A percentile compares a stretch with the other conserved stretches of the same genome.
Evolutionary conservation across 1,284 basidiomycete genomes (phyloP).

Genomic region (Ceratobasidium sp.): DNA sequence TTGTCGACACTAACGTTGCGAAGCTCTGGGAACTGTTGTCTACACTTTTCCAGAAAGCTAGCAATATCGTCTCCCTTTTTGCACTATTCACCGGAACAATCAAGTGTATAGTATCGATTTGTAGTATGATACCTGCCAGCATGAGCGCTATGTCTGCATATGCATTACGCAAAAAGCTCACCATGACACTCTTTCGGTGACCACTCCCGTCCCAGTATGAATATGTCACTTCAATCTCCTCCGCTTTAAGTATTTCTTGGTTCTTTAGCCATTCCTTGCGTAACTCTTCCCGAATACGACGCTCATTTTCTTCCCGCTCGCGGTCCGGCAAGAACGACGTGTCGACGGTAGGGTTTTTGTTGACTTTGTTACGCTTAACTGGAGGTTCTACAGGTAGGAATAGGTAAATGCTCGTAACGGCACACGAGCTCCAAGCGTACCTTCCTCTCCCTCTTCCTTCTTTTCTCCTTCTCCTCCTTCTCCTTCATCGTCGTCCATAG

Average conservation of each 20-base stretch:
- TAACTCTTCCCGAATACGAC: slow-evolving; percentile 85
- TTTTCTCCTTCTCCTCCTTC: slow-evolving; percentile 44
- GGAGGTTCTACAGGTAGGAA: slow-evolving; percentile 39
- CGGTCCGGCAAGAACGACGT: slow-evolving; percentile 98
- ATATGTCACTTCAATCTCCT: slow-evolving; percentile 91
- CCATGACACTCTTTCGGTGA: slow-evolving; percentile 89
- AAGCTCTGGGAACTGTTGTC: slow-evolving; percentile 91
- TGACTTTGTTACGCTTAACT: slow-evolving; percentile 76
- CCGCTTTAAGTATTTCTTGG: slow-evolving; percentile 87
- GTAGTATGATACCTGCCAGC: slow-evolving; percentile 9
- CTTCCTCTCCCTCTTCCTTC: slow-evolving; percentile 53
- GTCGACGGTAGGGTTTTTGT: slow-evolving; percentile 96
- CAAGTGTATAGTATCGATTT: not conserved
- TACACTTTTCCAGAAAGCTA: slow-evolving; percentile 89
- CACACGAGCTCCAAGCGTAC: slow-evolving; percentile 43
- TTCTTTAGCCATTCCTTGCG: slow-evolving; percentile 88
- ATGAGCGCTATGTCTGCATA: not conserved
- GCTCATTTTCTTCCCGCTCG: slow-evolving; percentile 91
- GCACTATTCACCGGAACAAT: slow-evolving; percentile 63
- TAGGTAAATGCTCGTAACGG: not conserved
- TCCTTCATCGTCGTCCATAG: slow-evolving; percentile 75
- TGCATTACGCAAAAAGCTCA: slow-evolving; percentile 54
- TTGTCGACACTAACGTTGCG: slow-evolving; percentile 91
- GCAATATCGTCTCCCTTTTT: slow-evolving; percentile 97
- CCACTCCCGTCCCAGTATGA: slow-evolving; percentile 99